Conservation (phyloP, 768 basidiomycete genomes). For the Kwoniella dejecticola region DNA sequence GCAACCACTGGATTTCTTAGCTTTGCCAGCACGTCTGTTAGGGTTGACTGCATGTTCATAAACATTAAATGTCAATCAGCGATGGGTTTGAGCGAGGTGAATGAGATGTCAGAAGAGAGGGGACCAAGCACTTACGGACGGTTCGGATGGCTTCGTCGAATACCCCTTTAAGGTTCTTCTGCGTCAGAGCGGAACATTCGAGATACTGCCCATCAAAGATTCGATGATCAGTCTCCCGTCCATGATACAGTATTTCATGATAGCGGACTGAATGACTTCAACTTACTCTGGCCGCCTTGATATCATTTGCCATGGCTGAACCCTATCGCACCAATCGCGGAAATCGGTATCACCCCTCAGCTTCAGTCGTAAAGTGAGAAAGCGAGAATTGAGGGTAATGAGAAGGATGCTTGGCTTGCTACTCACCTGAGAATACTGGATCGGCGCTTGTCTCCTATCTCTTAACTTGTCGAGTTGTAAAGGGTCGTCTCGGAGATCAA, state of each 20-base stretch:
- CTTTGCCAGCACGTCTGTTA: slow-evolving; percentile 43
- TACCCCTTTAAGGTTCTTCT: slow-evolving; percentile 55
- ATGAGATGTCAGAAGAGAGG: too few species aligned
- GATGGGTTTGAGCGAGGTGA: not conserved
- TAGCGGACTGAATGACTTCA: too few species aligned
- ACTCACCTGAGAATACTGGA: slow-evolving; percentile 47
- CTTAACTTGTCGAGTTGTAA: slow-evolving; percentile 63
- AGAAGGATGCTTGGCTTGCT: not conserved
- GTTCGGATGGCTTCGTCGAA: slow-evolving; percentile 57
- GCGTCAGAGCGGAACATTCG: slow-evolving; percentile 54
- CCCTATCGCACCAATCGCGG: slow-evolving; percentile 23
- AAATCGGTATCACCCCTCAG: not conserved
- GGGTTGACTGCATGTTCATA: slow-evolving; percentile 41
- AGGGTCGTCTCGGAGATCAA: slow-evolving; percentile 82
- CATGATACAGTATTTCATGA: too few species aligned
- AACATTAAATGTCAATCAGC: slow-evolving; percentile 15
- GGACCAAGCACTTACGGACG: slow-evolving; percentile 51
- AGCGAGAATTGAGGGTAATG: not conserved
- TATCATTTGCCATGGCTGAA: slow-evolving; percentile 44
- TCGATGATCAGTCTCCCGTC: too few species aligned
- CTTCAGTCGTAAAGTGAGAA: too few species aligned
- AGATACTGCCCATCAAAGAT: slow-evolving; percentile 48
- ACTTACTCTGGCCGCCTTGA: slow-evolving; percentile 51
- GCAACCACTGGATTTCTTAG: slow-evolving; percentile 51
- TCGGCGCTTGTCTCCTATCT: slow-evolving; percentile 52